Percentiles rank a stretch among this genome's conserved stretches.
phyloP scores from a whole-genome alignment of 2,329 filamentous ascomycete species.

The Apiospora phragmitis region DNA sequence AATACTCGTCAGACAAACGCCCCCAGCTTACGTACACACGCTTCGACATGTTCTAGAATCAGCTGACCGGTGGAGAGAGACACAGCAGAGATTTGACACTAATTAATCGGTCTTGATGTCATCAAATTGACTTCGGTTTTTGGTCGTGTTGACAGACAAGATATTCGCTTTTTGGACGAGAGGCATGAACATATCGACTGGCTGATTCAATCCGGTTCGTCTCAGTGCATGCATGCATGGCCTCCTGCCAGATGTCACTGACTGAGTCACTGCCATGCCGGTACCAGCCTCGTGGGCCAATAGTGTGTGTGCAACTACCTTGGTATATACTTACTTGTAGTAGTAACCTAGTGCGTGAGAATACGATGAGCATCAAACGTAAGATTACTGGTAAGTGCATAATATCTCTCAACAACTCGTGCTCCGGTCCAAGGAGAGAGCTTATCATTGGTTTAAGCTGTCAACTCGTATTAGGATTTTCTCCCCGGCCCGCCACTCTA shows the following conservation, averaged over 20 bases:
- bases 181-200: background rate
- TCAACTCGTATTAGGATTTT: background rate
- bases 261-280: background rate
- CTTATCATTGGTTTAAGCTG: background rate
- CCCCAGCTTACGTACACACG: background rate
- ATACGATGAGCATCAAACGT: background rate
- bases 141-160: background rate
- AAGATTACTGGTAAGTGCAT: background rate
- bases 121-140: background rate
- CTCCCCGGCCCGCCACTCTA: background rate
- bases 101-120: constrained; percentile 6
- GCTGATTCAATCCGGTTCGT: background rate
- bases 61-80: background rate
- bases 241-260: background rate
- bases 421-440: background rate
- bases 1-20: background rate
- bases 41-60: background rate
- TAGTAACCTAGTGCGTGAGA: background rate
- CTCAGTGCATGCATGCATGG: background rate
- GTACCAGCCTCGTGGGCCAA: background rate
- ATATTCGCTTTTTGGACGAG: background rate
- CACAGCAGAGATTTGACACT: background rate
- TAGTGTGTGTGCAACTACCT: no score
- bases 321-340: background rate
- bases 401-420: background rate